Evolutionary conservation across 768 basidiomycete genomes (phyloP), one percentile per base, ranked within the genome.

Genomic region (Lactifluus piperatus): DNA sequence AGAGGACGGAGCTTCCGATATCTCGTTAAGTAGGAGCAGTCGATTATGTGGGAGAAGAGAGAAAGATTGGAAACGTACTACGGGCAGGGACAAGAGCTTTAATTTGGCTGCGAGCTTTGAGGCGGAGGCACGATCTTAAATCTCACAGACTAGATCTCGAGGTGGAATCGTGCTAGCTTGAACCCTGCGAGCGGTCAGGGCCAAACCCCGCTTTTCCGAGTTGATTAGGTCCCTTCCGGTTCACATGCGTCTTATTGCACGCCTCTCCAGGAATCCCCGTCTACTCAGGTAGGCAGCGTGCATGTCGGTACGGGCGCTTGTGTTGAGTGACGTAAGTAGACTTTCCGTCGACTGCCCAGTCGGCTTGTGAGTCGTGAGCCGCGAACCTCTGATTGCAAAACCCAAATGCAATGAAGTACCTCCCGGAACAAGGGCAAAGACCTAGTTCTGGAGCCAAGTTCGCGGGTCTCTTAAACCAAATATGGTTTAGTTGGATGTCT

Each of bases 91-190:
- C 8, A 51, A 37, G 30, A 49, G 53, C 37, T 49, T 63, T 63
- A 63, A 61, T 44, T 44, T 32, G 43, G 41, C 49, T 51, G 62
- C 53, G 49, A 56, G 53, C 62, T 60, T 44, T 22, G 55, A 62
- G 49, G 36, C 41, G 39, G 45, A 36, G 48, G n/a, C 24, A 60
- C 53, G 61, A 39, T 34, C 32, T 29, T 45, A 41, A 34, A 62
- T 62, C 53, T 45, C 52, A 16, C 20, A 10, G 27, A 53, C 14
- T 53, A n/a, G 41, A 60, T 62, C 60, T 62, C 6, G 53, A 56
- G 49, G 43, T 41, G 34, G 20, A 51, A 51, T 30, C 49, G 46
- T 29, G 55, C 11, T 53, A 24, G 46, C 46, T 54, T 45, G 46
- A 32, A 48, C 48, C 26, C 36, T 14, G 29, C 9, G 24, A 45